These are phyloP conservation scores for Epichloe coenophiala DNA, from an alignment of 2,329 filamentous ascomycete species.

Conservation along the genomic window DNA sequence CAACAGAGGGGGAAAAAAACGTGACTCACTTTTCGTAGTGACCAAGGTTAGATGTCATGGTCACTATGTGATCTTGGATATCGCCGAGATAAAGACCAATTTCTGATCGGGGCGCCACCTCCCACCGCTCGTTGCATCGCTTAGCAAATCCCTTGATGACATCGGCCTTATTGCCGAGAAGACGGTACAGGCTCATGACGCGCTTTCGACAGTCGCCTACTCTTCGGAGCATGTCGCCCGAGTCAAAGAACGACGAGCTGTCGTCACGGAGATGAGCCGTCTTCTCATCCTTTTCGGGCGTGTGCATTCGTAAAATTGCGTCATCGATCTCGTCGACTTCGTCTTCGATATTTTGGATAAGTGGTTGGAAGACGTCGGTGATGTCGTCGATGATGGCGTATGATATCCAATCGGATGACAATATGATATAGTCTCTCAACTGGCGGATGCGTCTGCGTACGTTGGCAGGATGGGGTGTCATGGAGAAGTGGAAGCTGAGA, in stretches of 20 bases:
- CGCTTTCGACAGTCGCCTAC: slow-evolving; percentile 93
- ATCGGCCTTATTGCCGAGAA: slow-evolving; percentile 93
- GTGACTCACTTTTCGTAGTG: slow-evolving; percentile 82
- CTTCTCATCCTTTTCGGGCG: slow-evolving; percentile 32
- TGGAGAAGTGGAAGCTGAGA: slow-evolving; percentile 92
- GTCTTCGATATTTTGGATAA: slow-evolving; percentile 87
- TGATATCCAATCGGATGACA: slow-evolving; percentile 94
- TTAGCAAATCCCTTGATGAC: slow-evolving; percentile 99
- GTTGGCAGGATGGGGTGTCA: slow-evolving; percentile 90
- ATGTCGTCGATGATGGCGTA: slow-evolving; percentile 98
- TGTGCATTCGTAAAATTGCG: slow-evolving; percentile 71
- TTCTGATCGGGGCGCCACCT: slow-evolving; percentile 85
- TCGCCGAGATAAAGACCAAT: slow-evolving; percentile 97
- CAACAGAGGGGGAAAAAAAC: neutral
- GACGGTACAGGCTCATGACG: slow-evolving; percentile 87
- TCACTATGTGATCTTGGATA: slow-evolving; percentile 98
- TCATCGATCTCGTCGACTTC: slow-evolving; percentile 97
- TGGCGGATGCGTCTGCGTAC: slow-evolving; percentile 88
- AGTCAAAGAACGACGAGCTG: slow-evolving; percentile 28
- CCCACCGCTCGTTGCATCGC: slow-evolving; percentile 94
- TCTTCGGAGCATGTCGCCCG: slow-evolving; percentile 74
- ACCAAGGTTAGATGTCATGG: slow-evolving; percentile 90
- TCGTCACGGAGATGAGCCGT: slow-evolving; percentile 36
- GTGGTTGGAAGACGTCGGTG: slow-evolving; percentile 84
- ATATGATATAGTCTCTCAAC: slow-evolving; percentile 80